Evolutionary conservation across 257 asterid species (phyloP), one percentile per base, ranked within the genome.

Genomic region (Ballota nigra): DNA sequence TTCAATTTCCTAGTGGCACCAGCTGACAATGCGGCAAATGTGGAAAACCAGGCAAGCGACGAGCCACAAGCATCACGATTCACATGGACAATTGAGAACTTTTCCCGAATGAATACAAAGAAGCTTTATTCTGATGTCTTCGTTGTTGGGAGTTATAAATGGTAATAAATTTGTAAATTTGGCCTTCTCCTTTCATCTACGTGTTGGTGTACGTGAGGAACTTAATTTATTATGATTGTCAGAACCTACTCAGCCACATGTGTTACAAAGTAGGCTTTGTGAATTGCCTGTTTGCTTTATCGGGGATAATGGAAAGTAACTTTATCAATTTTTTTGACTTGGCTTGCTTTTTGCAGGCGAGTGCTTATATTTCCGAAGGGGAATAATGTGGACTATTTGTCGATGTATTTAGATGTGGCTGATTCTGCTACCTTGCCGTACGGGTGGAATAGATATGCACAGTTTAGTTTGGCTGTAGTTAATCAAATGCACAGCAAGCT

Each of bases 31-130:
- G 82, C 87, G 43, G 88, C 75, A 67, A 81, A 88, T 60, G 88
- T 81, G 68, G 97, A 90, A 74, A 92, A 85, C 72, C 95, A 90
- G 88, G 84, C 88, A n/a, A 83, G 36, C 20, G 96, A 93, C 0
- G 97, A 89, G 86, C 96, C 96, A 15, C 97, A 87, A 75, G 86
- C 86, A 22, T 84, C 97, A 10, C 88, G 92, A 45, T 89, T 86
- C 82, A 91, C 89, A 0, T 93, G 98, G 97, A 77, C 81, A 15
- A 91, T 93, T 53, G 96, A 91, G 64, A 85, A 91, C 77, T 93
- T 93, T 75, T 74, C 96, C 64, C 86, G 92, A 33, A 29, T 86
- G 83, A 86, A 80, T 70, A 40, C 57, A 78, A 93, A 89, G 86
- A 91, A 87, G 88, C 84, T 82, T 56, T 93, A 93, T 60, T 93